Base-by-base conservation (phyloP, 2,329 filamentous ascomycete genomes). In the Colletotrichum magnum region DNA sequence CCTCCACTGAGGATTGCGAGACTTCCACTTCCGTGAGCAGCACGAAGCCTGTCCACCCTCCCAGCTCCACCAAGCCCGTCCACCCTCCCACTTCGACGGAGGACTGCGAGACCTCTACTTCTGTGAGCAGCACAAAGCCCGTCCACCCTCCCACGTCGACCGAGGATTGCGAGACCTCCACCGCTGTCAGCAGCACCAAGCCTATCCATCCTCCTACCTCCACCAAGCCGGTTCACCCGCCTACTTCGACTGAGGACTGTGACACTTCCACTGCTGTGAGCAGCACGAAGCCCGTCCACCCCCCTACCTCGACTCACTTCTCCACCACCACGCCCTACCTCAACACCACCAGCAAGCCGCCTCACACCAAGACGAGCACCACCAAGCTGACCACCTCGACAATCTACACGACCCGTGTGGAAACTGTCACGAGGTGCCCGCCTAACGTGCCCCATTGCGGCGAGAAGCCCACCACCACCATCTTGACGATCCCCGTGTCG, bases 361-460 rank as follows among this genome's bases (percentile, higher is more conserved):
- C 21, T 15, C 21, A 62, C 47, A 65, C 50, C 52, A 50, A 52
- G 13, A 62, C 32, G n/a, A 32, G 59, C 16, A 69, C 57, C 24
- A 64, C 70, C 48, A 65, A 57, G 54, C 24, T 57, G 53, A 72
- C 71, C 24, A 71, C 69, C 43, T 81, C 79, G 59, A 81, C 80
- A 15, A 75, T 84, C 61, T 83, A 78, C 74, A 79, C 78, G 54
- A 83, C 80, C 13, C 71, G 71, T 6, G 74, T 88, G 71, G 81
- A 86, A 72, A 90, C 87, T 13, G 81, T 89, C 78, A 89, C 85
- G 74, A 85, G 83, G 52, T 90, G 88, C 77, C 84, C 82, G 56
- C 79, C 87, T 18, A 74, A 74, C 12, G 77, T 82, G 3, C 75
- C 74, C 51, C 74, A 81, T 77, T 83, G 81, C 74, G 79, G 81